phyloP scores from a whole-genome alignment of 2,329 filamentous ascomycete genomes.

The Diaporthe nobilis region DNA sequence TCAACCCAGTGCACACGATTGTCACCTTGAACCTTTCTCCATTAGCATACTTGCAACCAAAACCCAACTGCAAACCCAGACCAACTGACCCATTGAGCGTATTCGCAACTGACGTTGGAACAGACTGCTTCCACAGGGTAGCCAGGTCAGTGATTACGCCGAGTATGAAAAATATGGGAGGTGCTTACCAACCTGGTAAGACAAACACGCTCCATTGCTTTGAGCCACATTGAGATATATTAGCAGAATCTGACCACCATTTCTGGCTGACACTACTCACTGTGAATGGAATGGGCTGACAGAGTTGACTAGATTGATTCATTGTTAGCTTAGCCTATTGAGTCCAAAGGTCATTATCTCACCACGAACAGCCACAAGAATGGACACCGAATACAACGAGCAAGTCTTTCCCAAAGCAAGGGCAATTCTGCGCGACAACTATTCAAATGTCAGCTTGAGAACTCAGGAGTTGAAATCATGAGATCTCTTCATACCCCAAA shows the following conservation, averaged over 20 bases:
- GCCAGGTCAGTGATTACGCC: neutral
- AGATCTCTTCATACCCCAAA: neutral
- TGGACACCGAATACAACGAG: neutral
- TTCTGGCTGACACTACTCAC: neutral
- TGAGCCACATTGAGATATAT: neutral
- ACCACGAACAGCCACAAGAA: neutral
- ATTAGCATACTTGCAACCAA: neutral
- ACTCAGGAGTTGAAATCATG: neutral
- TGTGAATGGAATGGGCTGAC: neutral
- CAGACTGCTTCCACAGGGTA: neutral
- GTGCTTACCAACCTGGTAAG: neutral
- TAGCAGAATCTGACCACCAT: neutral
- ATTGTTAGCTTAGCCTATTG: neutral
- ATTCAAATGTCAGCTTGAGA: neutral
- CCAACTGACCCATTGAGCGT: neutral
- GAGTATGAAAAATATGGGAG: neutral
- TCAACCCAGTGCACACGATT: neutral
- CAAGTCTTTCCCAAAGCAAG: neutral
- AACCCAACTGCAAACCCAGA: too few relatives aligned
- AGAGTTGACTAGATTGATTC: neutral
- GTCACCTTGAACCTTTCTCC: neutral
- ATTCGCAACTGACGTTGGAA: neutral
- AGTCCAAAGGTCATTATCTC: neutral
- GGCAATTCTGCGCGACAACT: neutral
- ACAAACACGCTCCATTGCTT: too few relatives aligned